phyloP scores from a whole-genome alignment of 768 basidiomycete genomes.

The Podaxis carcinomalis region DNA sequence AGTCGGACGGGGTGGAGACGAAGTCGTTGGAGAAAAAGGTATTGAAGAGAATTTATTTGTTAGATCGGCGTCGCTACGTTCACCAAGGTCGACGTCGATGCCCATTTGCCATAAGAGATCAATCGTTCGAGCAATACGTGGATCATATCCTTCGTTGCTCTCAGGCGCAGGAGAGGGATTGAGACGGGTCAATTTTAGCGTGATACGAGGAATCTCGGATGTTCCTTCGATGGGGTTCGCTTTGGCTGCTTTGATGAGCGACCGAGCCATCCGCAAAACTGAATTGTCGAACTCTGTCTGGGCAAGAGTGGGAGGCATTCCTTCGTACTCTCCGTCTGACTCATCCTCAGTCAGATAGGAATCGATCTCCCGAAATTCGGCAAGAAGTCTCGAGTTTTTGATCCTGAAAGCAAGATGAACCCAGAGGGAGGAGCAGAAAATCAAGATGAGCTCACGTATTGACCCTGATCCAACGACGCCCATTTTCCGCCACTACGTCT shows the following conservation, averaged over 20 bases:
- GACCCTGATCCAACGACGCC: constrained; percentile 75
- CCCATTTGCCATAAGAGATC: constrained; percentile 54
- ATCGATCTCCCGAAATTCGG: constrained; percentile 83
- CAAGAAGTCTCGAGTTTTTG: constrained; percentile 69
- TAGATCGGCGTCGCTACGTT: constrained; percentile 30
- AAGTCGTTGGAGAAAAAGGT: constrained; percentile 9
- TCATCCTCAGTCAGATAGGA: constrained; percentile 67
- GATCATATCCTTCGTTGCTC: constrained; percentile 31
- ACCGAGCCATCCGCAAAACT: constrained; percentile 64
- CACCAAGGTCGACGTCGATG: constrained; percentile 64
- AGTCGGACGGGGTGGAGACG: constrained; percentile 38
- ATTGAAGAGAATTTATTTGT: constrained; percentile 1
- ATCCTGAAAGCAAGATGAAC: constrained; percentile 38
- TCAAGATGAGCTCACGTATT: constrained; percentile 64
- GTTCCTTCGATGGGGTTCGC: constrained; percentile 45
- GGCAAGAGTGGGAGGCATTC: constrained; percentile 32
- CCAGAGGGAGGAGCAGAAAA: not conserved
- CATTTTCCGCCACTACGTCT: constrained; percentile 75
- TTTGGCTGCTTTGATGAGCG: constrained; percentile 60
- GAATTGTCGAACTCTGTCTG: constrained; percentile 67
- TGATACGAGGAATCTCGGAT: constrained; percentile 39
- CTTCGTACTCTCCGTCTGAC: constrained; percentile 33
- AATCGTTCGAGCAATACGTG: constrained; percentile 61
- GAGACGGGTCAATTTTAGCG: constrained; percentile 69
- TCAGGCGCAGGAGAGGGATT: constrained; percentile 33